Evolutionary conservation across 257 asterid species (phyloP).

Genomic region (Avicennia marina): DNA sequence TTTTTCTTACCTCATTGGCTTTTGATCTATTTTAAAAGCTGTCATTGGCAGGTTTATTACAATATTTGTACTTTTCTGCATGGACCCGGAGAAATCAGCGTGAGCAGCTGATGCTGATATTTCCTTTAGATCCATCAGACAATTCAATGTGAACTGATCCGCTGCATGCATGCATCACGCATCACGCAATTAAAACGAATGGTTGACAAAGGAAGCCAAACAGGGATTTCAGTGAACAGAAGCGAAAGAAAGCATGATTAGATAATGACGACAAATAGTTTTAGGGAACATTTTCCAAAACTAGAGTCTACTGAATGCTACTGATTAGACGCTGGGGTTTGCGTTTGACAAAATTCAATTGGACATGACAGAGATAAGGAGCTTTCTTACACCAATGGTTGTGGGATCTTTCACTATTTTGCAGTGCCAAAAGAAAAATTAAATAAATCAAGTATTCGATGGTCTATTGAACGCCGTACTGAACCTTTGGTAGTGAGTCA

Average conservation of each 20-base stretch:
- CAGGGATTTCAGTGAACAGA: slow-evolving; percentile 4
- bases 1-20: neutral
- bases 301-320: slow-evolving; percentile 16
- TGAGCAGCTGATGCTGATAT: slow-evolving; percentile 8
- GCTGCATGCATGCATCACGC: slow-evolving; percentile 33
- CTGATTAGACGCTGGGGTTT: slow-evolving; percentile 10
- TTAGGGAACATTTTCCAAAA: slow-evolving; percentile 14
- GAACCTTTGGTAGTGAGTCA: too few species aligned
- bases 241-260: neutral
- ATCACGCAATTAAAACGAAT: slow-evolving; percentile 6
- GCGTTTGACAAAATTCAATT: slow-evolving; percentile 21
- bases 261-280: slow-evolving; percentile 9
- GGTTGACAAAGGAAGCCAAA: neutral
- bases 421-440: too few species aligned
- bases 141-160: slow-evolving; percentile 20
- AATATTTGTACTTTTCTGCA: slow-evolving; percentile 19
- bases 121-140: slow-evolving; percentile 14
- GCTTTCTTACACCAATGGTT: too few species aligned
- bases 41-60: neutral
- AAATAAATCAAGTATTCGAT: too few species aligned
- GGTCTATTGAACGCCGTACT: too few species aligned
- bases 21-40: neutral
- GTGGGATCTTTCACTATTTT: too few species aligned
- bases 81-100: slow-evolving; percentile 20
- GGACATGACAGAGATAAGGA: slow-evolving; percentile 18